These are phyloP conservation scores for Liquidambar formosana DNA, from an alignment of 164 flowering plant genomes.

Conservation along the genomic window DNA sequence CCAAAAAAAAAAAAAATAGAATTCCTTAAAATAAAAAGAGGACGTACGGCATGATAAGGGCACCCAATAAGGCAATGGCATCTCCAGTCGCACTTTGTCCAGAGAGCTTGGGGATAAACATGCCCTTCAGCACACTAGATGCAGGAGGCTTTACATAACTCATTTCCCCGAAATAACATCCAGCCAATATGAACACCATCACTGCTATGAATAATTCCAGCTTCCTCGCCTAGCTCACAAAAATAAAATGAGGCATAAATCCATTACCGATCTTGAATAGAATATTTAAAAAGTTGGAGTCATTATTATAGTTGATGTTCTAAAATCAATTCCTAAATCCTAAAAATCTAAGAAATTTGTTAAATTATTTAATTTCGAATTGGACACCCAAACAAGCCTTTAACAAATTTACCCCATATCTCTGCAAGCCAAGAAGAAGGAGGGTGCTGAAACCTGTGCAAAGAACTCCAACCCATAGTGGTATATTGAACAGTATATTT, in stretches of 20 bases:
- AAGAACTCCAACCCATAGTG: slow-evolving; percentile 82
- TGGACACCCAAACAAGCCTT: no score
- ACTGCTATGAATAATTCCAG: slow-evolving; percentile 71
- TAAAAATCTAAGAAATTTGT: no score
- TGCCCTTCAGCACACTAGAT: slow-evolving; percentile 67
- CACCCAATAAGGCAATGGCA: slow-evolving; percentile 94
- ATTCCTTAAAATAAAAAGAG: no score
- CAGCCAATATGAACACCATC: slow-evolving; percentile 83
- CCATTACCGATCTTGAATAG: no score
- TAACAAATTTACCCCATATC: no score
- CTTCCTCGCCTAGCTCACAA: slow-evolving; percentile 63
- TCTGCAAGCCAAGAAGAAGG: slow-evolving; percentile 75
- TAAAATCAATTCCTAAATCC: no score
- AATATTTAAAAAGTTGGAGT: no score
- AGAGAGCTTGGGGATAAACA: slow-evolving; percentile 78
- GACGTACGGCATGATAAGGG: slow-evolving; percentile 93
- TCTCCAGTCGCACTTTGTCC: slow-evolving; percentile 82
- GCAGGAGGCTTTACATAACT: slow-evolving; percentile 81
- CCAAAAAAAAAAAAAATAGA: no score
- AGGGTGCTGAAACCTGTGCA: slow-evolving; percentile 82
- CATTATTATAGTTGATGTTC: no score
- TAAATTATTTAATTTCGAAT: no score
- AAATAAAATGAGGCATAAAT: no score
- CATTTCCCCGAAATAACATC: slow-evolving; percentile 86
- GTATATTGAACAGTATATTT: no score